Evolutionary conservation across 2,329 filamentous ascomycete genomes (phyloP).

Genomic region (Fusarium marasasianum): DNA sequence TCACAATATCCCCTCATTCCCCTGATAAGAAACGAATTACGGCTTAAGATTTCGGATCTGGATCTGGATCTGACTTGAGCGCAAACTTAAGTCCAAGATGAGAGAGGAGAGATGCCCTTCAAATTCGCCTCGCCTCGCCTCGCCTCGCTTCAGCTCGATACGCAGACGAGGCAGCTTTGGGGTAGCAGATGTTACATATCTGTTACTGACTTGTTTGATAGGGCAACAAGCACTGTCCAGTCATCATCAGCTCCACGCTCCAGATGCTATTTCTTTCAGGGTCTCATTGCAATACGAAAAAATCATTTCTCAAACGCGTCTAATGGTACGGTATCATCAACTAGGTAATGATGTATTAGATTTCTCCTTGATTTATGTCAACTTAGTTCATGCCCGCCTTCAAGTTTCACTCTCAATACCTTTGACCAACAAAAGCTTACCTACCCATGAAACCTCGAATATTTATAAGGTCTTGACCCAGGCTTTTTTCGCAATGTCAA

Average conservation of each 20-base stretch:
- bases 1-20: neutral
- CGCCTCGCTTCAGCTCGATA: slow-evolving; percentile 1
- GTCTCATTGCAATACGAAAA: neutral
- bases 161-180: slow-evolving; percentile 19
- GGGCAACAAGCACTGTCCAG: neutral
- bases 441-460: neutral
- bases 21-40: neutral
- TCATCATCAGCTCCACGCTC: neutral
- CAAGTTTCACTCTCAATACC: too few relatives aligned
- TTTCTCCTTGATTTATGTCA: neutral
- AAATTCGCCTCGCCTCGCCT: neutral
- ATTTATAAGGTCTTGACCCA: neutral
- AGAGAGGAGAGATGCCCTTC: neutral
- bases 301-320: neutral
- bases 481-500: neutral
- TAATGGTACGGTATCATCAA: neutral
- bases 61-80: neutral
- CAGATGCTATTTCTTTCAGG: neutral
- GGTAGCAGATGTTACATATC: slow-evolving; percentile 13
- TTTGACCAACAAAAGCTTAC: neutral
- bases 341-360: neutral
- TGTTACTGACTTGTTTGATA: slow-evolving; percentile 4
- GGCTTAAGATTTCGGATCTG: neutral
- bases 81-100: slow-evolving; percentile 4
- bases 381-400: neutral